Conservation (phyloP, 192 early-diverging fungal genomes). For the Podila epicladia region DNA sequence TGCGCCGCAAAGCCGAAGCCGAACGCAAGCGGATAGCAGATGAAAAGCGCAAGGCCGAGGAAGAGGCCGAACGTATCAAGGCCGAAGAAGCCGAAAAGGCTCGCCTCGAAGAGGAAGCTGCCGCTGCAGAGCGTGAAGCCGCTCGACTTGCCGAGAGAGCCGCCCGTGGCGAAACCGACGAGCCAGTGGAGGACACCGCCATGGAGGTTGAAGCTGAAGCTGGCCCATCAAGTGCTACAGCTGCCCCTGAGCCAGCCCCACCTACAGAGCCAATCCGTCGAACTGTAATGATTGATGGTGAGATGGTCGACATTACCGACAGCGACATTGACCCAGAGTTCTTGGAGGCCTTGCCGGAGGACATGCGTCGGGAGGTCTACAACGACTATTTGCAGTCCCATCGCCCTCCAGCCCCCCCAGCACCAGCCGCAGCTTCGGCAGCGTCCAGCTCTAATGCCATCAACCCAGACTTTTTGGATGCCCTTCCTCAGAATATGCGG, state of each 20-base stretch:
- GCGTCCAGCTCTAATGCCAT: slow-evolving; percentile 58
- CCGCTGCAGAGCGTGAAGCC: slow-evolving; percentile 44
- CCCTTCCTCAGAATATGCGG: slow-evolving; percentile 90
- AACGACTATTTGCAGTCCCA: slow-evolving; percentile 73
- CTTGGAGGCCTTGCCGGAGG: slow-evolving; percentile 93
- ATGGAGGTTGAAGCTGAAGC: slow-evolving; percentile 40
- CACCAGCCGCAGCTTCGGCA: slow-evolving; percentile 26
- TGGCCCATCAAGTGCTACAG: background rate
- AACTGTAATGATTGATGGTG: slow-evolving; percentile 81
- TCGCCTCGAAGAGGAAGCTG: slow-evolving; percentile 36
- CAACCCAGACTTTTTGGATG: slow-evolving; percentile 88
- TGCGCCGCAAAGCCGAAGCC: slow-evolving; percentile 64
- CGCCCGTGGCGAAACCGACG: slow-evolving; percentile 34
- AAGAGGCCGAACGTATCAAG: slow-evolving; percentile 55
- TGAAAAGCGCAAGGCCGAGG: slow-evolving; percentile 51
- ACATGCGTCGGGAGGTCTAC: slow-evolving; percentile 92
- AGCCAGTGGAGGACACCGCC: slow-evolving; percentile 34
- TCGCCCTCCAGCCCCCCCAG: slow-evolving; percentile 30
- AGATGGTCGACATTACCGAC: slow-evolving; percentile 88
- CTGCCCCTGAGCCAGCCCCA: background rate
- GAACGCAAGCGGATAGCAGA: slow-evolving; percentile 59
- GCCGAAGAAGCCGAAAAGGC: slow-evolving; percentile 54
- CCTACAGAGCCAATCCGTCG: slow-evolving; percentile 49
- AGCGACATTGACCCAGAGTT: slow-evolving; percentile 96
- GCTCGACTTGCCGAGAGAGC: slow-evolving; percentile 40